These are phyloP conservation scores for Ceratocystis diversiconidia DNA, from an alignment of 2,329 filamentous ascomycete species.

Conservation along the genomic window DNA sequence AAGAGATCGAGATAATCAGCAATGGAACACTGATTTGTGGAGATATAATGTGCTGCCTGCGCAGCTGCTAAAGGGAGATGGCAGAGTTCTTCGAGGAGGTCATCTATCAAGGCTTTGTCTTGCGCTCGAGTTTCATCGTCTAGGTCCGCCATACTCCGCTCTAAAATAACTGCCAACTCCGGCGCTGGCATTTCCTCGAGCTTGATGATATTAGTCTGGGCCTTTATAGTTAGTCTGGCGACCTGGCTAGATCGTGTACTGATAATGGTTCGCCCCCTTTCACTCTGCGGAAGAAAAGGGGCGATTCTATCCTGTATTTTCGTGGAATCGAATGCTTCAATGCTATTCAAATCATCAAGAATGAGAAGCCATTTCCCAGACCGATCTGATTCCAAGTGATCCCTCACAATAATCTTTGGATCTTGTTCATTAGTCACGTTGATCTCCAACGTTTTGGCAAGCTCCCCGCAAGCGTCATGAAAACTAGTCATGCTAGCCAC, in stretches of 20 bases:
- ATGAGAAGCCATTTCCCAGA: conserved; percentile 22
- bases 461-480: neutral
- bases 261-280: conserved; percentile 10
- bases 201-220: neutral
- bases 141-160: too few relatives aligned
- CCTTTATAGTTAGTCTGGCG: neutral
- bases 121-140: neutral
- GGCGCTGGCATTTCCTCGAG: neutral
- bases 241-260: conserved; percentile 9
- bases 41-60: conserved; percentile 18
- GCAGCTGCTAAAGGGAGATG: conserved; percentile 19
- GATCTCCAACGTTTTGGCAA: neutral
- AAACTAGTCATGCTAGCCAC: neutral
- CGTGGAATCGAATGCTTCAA: neutral
- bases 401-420: conserved; percentile 15
- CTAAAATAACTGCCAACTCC: neutral
- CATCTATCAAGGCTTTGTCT: neutral
- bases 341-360: conserved; percentile 22
- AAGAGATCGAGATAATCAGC: neutral
- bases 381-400: conserved; percentile 18
- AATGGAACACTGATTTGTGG: conserved; percentile 8
- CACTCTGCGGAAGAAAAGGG: conserved; percentile 23
- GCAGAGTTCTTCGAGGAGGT: neutral
- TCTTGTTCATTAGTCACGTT: neutral
- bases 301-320: neutral